phyloP scores from a whole-genome alignment of 1,284 basidiomycete genomes.

The Puccinia polysora region DNA sequence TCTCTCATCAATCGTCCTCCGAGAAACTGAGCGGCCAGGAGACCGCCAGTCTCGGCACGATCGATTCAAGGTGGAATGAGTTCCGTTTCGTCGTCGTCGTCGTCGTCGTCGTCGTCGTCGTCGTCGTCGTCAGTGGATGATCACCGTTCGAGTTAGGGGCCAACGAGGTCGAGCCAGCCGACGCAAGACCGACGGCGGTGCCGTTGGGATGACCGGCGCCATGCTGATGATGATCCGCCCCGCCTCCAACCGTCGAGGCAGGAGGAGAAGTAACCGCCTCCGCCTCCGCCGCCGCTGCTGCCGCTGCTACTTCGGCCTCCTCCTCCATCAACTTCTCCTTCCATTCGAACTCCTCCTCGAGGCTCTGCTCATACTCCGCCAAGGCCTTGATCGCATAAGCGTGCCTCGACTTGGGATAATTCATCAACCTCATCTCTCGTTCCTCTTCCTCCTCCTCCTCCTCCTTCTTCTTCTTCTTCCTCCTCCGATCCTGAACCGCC shows the following conservation, averaged over 20 bases:
- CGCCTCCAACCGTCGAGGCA: no score
- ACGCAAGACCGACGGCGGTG: no score
- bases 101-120: neutral
- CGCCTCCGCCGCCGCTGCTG: no score
- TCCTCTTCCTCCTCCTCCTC: neutral
- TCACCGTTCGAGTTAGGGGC: no score
- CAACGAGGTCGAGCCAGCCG: no score
- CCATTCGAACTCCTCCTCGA: conserved; percentile 41
- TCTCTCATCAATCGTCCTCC: conserved; percentile 36
- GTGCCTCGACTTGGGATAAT: conserved; percentile 5
- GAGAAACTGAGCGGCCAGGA: conserved; percentile 41
- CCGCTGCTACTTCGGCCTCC: neutral
- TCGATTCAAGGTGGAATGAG: neutral
- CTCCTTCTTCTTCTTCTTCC: neutral
- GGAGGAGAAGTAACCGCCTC: no score
- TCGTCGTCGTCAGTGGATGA: neutral
- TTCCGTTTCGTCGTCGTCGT: neutral
- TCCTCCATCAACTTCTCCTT: conserved; percentile 37
- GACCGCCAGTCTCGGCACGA: conserved; percentile 31
- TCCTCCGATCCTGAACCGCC: neutral
- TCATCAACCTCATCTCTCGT: neutral
- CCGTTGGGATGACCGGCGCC: no score
- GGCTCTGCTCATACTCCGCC: conserved; percentile 35
- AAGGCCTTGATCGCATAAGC: conserved; percentile 36
- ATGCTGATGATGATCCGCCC: no score